A percentile compares a stretch with the other conserved stretches of the same genome.
Conservation (phyloP, 257 asterid genomes). For the Solanum peruvianum region DNA sequence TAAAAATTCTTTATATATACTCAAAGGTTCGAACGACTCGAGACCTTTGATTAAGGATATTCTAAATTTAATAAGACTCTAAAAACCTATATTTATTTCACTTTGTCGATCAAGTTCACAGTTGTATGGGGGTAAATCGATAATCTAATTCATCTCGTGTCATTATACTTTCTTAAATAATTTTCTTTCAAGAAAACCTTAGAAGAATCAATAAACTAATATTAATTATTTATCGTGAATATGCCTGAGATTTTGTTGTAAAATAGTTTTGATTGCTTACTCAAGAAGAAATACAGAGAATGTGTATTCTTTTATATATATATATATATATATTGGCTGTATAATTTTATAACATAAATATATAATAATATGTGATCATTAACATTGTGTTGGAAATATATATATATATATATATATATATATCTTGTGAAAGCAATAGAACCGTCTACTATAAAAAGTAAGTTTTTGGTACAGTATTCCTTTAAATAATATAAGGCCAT, state of each 20-base stretch:
- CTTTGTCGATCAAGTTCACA: neutral
- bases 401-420: neutral
- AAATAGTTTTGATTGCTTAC: neutral
- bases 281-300: neutral
- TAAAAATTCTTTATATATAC: too few species aligned
- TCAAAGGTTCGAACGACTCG: rapidly evolving
- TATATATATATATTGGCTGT: neutral
- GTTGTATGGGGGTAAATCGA: neutral
- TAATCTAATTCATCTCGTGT: neutral
- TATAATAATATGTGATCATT: neutral
- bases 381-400: neutral
- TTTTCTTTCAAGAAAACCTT: neutral
- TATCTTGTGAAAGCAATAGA: neutral
- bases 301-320: neutral
- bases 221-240: neutral
- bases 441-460: neutral
- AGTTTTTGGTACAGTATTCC: neutral
- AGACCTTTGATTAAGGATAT: too few species aligned
- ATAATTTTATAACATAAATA: neutral
- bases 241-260: neutral
- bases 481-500: neutral
- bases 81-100: too few species aligned
- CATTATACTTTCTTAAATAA: neutral
- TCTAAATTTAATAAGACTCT: too few species aligned
- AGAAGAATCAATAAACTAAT: neutral